Evolutionary conservation across 345 rosid genomes (phyloP).

Genomic region (Trapa bicornis): DNA sequence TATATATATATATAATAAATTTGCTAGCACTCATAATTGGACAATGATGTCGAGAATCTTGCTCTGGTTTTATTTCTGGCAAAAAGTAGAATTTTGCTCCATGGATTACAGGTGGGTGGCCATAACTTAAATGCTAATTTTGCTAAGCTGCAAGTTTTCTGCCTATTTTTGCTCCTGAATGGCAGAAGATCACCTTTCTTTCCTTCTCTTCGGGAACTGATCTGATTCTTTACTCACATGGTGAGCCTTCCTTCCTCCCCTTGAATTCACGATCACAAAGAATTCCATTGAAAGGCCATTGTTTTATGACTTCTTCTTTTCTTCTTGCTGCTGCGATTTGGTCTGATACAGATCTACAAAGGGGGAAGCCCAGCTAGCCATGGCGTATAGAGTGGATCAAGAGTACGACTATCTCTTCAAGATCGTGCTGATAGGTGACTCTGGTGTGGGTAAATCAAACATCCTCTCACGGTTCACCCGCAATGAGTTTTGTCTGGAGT

Average conservation of each 20-base stretch:
- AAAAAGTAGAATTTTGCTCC: neutral
- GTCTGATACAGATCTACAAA: neutral
- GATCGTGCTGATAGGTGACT: slow-evolving; percentile 55
- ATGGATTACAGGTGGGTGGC: neutral
- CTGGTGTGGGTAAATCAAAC: slow-evolving; percentile 66
- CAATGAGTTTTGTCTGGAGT: slow-evolving; percentile 53
- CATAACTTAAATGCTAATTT: neutral
- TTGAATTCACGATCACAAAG: neutral
- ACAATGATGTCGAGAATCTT: no score
- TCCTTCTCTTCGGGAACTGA: neutral
- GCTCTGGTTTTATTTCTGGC: neutral
- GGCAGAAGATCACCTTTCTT: neutral
- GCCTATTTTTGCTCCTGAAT: neutral
- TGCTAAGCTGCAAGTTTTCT: neutral
- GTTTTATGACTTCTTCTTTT: neutral
- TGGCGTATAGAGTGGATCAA: slow-evolving; percentile 59
- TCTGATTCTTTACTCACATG: neutral
- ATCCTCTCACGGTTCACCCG: slow-evolving; percentile 57
- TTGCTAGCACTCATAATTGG: no score
- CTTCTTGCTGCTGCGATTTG: neutral
- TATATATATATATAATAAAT: no score
- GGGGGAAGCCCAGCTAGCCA: slow-evolving; percentile 4
- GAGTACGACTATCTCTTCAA: slow-evolving; percentile 59
- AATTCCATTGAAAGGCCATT: neutral
- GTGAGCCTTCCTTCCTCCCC: neutral